A percentile compares a stretch with the other conserved stretches of the same genome.
Evolutionary conservation across 163 green algal species (phyloP).

Genomic region (Trebouxia gelatinosa): DNA sequence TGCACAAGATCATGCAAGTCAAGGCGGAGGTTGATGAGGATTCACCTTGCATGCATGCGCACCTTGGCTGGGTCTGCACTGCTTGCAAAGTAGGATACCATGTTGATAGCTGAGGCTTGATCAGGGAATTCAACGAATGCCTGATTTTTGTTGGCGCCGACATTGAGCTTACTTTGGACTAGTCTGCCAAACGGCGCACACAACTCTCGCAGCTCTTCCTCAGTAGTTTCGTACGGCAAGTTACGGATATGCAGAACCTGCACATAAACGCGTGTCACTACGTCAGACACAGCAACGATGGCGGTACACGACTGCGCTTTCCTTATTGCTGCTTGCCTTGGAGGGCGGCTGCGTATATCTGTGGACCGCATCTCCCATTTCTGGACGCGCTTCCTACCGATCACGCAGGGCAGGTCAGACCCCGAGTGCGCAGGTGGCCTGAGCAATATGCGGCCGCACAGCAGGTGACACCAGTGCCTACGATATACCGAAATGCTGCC

Average conservation of each 20-base stretch:
- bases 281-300: no score
- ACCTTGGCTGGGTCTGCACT: slow-evolving; percentile 58
- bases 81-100: slow-evolving; percentile 57
- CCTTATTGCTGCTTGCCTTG: no score
- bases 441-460: no score
- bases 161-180: slow-evolving; percentile 68
- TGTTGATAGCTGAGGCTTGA: slow-evolving; percentile 47
- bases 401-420: no score
- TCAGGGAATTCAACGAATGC: slow-evolving; percentile 74
- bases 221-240: slow-evolving; percentile 65
- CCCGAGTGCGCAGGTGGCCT: no score
- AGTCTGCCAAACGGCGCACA: slow-evolving; percentile 62
- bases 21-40: no score
- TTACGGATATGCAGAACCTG: slow-evolving; percentile 79
- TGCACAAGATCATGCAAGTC: no score
- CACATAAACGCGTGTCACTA: no score
- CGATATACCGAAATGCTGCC: no score
- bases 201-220: slow-evolving; percentile 66
- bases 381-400: no score
- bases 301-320: no score
- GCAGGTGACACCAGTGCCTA: no score
- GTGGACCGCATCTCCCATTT: slow-evolving; percentile 23
- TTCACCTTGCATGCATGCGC: background rate
- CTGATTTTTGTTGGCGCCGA: slow-evolving; percentile 64
- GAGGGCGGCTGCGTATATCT: slow-evolving; percentile 27